Evolutionary conservation across 1,284 basidiomycete genomes (phyloP).

Genomic region (Marasmius fiardii): DNA sequence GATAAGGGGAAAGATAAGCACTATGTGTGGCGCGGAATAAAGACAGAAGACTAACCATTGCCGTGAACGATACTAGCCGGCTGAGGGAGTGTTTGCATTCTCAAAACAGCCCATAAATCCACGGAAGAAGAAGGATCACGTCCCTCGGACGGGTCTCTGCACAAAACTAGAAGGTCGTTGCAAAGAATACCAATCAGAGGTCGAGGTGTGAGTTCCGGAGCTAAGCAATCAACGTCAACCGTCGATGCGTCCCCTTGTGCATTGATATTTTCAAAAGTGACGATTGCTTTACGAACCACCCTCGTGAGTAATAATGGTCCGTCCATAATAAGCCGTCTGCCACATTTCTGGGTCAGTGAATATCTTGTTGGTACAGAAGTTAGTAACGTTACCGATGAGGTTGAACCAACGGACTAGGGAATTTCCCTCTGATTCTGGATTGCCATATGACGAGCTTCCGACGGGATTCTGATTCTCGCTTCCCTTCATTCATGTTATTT

Average conservation of each 20-base stretch:
- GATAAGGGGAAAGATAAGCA: conserved; percentile 10
- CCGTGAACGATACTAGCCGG: conserved; percentile 89
- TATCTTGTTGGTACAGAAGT: background rate
- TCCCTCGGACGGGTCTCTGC: conserved; percentile 76
- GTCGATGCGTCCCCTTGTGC: conserved; percentile 73
- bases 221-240: conserved; percentile 86
- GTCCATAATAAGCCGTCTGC: conserved; percentile 84
- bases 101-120: conserved; percentile 89
- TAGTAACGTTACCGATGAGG: conserved; percentile 75
- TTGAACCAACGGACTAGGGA: conserved; percentile 95
- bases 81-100: conserved; percentile 87
- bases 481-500: conserved; percentile 95
- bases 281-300: conserved; percentile 84
- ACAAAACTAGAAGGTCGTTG: conserved; percentile 90
- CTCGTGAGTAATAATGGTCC: conserved; percentile 80
- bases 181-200: conserved; percentile 80
- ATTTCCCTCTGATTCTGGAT: conserved; percentile 83
- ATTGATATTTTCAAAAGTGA: conserved; percentile 81
- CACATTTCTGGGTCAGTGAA: conserved; percentile 3
- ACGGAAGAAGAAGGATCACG: conserved; percentile 70
- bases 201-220: conserved; percentile 76
- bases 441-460: conserved; percentile 92
- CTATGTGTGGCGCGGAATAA: conserved; percentile 8
- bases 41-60: conserved; percentile 52
- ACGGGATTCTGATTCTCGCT: conserved; percentile 89